Base-by-base conservation (phyloP, 805 yeast species). In the Metschnikowia baotianmanensis region DNA sequence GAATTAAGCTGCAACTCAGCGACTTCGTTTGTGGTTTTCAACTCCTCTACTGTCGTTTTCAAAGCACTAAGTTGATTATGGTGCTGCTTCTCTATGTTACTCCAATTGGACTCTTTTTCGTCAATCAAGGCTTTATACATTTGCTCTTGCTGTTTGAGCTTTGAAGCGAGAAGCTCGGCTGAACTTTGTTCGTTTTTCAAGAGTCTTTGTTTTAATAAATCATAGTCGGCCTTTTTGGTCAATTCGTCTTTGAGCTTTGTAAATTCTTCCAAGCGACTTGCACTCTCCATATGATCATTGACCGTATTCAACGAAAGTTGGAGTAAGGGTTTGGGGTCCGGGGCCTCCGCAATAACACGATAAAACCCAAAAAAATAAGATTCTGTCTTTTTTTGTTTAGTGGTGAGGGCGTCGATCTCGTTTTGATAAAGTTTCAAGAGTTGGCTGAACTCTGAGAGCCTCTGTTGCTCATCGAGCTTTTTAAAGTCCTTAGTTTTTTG, bases 321-420 rank as follows among this genome's bases (percentile, higher is more conserved):
- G 43, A 91, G 65, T 30, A 90, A 61, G 4, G 96, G 95, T 46
- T 75, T 78, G 1, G 98, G 98, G 64, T 91, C 97, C 0, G 97
- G 97, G 0, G 95, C 90, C 59, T 90, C 96, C 5, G 89, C 86
- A 5, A 91, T 65, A 12, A 79, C 70, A 41, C 86, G 70, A 65
- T 91, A 91, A 17, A 86, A 70, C 15, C 81, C 79, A 58, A 89
- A 77, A 55, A 93, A 83, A 22, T 80, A 72, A 27, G 74, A 69
- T 55, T 93, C 98, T 1, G 86, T 78, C 32, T 62, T 69, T 56
- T 90, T 87, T 40, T 86, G 80, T 47, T 93, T 78, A 50, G 78
- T 78, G 1, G 96, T 86, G 48, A 91, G 68, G 30, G 72, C 67
- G 59, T 91, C 99, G 53, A 91, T 86, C 57, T 89, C 97, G 42